Evolutionary conservation across 2,329 filamentous ascomycete genomes (phyloP).

Genomic region (Diaporthe vexans): DNA sequence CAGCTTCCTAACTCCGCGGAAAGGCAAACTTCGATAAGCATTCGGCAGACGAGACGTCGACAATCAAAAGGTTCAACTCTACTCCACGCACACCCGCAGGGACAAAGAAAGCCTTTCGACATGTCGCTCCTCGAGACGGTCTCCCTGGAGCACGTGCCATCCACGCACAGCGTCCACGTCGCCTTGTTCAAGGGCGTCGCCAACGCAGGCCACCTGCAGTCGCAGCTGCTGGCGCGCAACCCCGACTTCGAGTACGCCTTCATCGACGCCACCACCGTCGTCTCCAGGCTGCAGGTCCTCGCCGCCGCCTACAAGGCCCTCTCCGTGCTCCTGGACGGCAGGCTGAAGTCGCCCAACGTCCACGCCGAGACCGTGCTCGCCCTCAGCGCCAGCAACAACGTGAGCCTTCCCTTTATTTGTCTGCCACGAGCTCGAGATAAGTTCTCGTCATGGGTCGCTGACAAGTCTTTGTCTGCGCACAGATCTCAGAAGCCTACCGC

Average conservation of each 20-base stretch:
- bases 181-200: constrained; percentile 81
- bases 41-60: too few species aligned
- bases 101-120: constrained; percentile 38
- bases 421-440: too few species aligned
- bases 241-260: constrained; percentile 92
- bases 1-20: not conserved
- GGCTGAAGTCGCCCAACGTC: constrained; percentile 84
- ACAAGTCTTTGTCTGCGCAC: too few species aligned
- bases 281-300: constrained; percentile 80
- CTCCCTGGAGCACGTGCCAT: constrained; percentile 81
- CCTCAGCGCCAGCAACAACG: constrained; percentile 86
- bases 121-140: constrained; percentile 75
- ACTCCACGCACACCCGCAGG: not conserved
- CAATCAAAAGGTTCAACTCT: not conserved
- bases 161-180: constrained; percentile 76
- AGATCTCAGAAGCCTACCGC: constrained; percentile 94
- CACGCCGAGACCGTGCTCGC: constrained; percentile 90
- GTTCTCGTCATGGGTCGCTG: too few species aligned
- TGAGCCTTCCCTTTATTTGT: too few species aligned
- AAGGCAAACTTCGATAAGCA: not conserved
- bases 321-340: constrained; percentile 71
- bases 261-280: constrained; percentile 85
- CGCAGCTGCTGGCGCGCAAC: constrained; percentile 89
- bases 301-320: constrained; percentile 84
- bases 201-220: constrained; percentile 83